Base-by-base conservation (phyloP, 2,329 filamentous ascomycete species). In the Moelleriella libera region DNA sequence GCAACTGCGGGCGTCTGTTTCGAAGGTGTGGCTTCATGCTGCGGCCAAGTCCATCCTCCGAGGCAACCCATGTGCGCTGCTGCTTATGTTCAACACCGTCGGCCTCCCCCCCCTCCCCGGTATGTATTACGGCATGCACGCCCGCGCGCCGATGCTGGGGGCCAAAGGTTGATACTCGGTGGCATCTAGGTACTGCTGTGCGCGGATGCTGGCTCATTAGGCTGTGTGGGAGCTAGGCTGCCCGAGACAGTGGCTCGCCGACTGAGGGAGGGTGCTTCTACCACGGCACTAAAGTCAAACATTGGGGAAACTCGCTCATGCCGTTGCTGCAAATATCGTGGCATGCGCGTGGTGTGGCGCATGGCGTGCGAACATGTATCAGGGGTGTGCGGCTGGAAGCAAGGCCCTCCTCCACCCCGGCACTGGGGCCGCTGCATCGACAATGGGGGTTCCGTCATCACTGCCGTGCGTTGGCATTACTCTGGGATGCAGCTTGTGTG, bases 191-290 rank as follows among this genome's bases (percentile, higher is more conserved):
- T 12, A 12, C 32, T 37, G 8, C 8, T 37, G 32, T 37, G 32
- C 9, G 21, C 21, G 21, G 21, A 21, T 21, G 21, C 2, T 37
- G 32, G 32, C 32, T 37, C 32, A 12, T 29, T 47, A 37, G 40
- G 45, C 29, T 30, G 34, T 21, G 41, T 37, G 45, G 32, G 49
- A 43, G 34, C 41, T n/a, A 31, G 7, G 41, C 43, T 47, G 48
- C 47, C 48, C 47, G 51, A 52, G 51, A 52, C 49, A 51, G 11
- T 49, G 45, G 47, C 44, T 43, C 45, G 30, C 44, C 32, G n/a
- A 12, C 41, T 44, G 21, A 46, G 45, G 45, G 39, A 37, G 12
- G 32, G 12, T 12, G 12, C 8, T 37, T 12, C 12, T 9, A 4
- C 32, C 32, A 37, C 32, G 32, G 12, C 32, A 37, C 32, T 37